These are phyloP conservation scores for Globisporangium alternatum DNA, from an alignment of 352 stramenopile genomes.

Conservation along the genomic window DNA sequence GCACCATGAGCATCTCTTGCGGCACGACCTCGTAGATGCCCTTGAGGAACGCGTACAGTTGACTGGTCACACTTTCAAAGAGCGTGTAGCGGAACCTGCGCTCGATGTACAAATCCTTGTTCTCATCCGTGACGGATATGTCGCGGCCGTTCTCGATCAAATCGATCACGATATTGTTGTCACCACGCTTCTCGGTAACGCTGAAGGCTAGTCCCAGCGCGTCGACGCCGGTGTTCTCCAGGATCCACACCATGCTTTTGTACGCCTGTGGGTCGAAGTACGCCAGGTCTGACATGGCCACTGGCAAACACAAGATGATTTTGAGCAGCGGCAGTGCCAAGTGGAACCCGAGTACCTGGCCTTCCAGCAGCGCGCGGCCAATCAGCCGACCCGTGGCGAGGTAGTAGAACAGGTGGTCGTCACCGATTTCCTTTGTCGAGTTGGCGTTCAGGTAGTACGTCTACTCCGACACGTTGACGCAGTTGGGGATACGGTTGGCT, in stretches of 20 bases:
- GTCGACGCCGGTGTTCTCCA: not conserved
- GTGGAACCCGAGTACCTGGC: not conserved
- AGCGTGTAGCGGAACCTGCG: too few relatives aligned
- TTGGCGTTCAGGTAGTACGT: too few relatives aligned
- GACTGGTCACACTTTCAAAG: conserved; percentile 79
- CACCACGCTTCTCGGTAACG: not conserved
- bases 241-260: too few relatives aligned
- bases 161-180: not conserved
- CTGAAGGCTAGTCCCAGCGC: not conserved
- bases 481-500: too few relatives aligned
- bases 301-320: too few relatives aligned
- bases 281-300: too few relatives aligned
- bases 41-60: conserved; percentile 77
- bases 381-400: not conserved
- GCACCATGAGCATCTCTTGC: conserved; percentile 87
- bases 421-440: too few relatives aligned
- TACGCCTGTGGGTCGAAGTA: too few relatives aligned
- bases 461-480: too few relatives aligned
- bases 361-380: not conserved
- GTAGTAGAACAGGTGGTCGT: too few relatives aligned
- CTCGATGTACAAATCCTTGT: too few relatives aligned
- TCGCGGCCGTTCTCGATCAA: not conserved
- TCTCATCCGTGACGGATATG: not conserved
- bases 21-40: conserved; percentile 94
- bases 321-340: not conserved